These are phyloP conservation scores for Pichia paraexigua DNA, from an alignment of 805 yeast genomes.

Conservation along the genomic window DNA sequence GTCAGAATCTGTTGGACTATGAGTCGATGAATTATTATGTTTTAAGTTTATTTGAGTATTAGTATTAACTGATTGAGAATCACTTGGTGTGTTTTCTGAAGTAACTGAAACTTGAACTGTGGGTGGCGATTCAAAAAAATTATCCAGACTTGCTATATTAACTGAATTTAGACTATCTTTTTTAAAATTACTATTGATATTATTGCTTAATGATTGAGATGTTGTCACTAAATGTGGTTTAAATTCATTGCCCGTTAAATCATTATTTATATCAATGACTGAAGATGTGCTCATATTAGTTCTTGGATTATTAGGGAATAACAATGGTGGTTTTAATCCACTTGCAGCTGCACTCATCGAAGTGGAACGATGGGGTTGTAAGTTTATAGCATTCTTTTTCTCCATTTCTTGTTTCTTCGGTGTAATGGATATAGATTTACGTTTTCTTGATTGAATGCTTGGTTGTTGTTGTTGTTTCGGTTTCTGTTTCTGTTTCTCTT, in stretches of 20 bases:
- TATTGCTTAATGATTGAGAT: background rate
- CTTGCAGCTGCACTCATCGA: constrained; percentile 3
- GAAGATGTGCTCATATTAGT: background rate
- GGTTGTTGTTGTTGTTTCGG: too few species aligned
- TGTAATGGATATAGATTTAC: background rate
- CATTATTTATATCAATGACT: background rate
- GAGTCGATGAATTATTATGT: constrained; percentile 7
- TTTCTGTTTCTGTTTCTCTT: too few species aligned
- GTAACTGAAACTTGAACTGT: background rate
- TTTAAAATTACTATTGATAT: background rate
- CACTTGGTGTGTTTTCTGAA: background rate
- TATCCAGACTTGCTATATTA: constrained; percentile 1
- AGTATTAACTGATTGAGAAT: background rate
- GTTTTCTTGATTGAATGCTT: background rate
- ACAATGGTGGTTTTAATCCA: constrained; percentile 6
- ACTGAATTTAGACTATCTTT: background rate
- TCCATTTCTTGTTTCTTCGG: background rate
- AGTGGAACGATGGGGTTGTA: background rate
- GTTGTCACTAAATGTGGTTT: background rate
- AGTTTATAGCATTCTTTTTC: background rate
- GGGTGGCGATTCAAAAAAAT: constrained; percentile 9
- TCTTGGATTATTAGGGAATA: constrained; percentile 7
- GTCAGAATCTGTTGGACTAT: constrained; percentile 22
- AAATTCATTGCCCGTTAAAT: background rate
- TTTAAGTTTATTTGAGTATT: background rate